Base-by-base conservation (phyloP, 305 asterid species). In the Fraxinus albicans region DNA sequence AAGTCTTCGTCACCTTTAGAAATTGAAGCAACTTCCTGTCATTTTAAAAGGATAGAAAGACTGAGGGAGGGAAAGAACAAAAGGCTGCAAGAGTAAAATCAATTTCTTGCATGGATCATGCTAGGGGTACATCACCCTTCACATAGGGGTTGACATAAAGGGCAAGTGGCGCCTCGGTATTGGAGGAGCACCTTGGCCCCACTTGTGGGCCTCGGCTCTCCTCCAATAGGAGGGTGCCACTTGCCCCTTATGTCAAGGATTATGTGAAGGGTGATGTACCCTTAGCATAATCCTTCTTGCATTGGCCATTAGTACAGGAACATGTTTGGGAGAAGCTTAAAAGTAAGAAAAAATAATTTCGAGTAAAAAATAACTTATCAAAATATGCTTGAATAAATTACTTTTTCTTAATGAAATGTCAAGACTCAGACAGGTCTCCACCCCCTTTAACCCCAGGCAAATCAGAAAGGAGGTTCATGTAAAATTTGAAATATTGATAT, bases 21-120 rank as follows among this genome's bases (percentile, higher is more conserved):
- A 78, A 91, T 93, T 38, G 93, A 90, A 88, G 90, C 95, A 77
- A 94, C 96, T 89, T 92, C 94, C 98, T 93, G 93, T 67, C 75
- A 69, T 69, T 69, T 69, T 8, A 1, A 29, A 69, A 0, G 38
- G 34, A 69, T 4, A 27, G 75, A 31, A 69, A 69, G 3, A 29
- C 75, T 69, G 38, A 69, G 75, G 4, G 72, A 63, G 33, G 33
- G 33, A 63, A 12, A 60, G 70, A 60, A 21, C 70, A 60, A 21
- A n/a, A 63, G 8, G 72, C 72, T 23, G 31, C 72, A 63, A 63
- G 72, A 23, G 15, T 23, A 8, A 21, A 63, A 63, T 21, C 25
- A 21, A 63, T 21, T 23, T 63, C 33, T 63, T 21, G 13, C 27
- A 29, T 8, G n/a, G n/a, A n/a, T n/a, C n/a, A n/a, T n/a, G n/a